These are phyloP conservation scores for Salvia miltiorrhiza DNA, from an alignment of 257 asterid genomes.

Conservation along the genomic window DNA sequence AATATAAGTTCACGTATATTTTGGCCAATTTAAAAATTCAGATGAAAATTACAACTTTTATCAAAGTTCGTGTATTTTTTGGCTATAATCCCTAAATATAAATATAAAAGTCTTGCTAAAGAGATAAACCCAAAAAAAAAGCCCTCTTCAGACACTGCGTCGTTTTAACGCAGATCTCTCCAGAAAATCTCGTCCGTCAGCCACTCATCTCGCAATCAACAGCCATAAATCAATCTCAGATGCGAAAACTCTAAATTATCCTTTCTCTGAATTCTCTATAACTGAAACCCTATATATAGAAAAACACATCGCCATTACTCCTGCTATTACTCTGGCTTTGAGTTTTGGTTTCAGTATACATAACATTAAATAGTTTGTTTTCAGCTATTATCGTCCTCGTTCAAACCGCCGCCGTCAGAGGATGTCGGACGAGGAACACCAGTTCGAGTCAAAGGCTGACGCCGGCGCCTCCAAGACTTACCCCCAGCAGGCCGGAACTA, in stretches of 20 bases:
- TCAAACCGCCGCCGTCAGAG: conserved; percentile 15
- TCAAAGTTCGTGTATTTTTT: too few relatives aligned
- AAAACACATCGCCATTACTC: not conserved
- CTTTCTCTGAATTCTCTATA: not conserved
- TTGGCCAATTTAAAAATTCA: too few relatives aligned
- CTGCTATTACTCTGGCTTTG: not conserved
- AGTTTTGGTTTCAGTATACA: not conserved
- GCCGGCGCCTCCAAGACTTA: conserved; percentile 69
- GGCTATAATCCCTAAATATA: not conserved
- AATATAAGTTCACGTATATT: too few relatives aligned
- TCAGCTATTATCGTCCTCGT: not conserved
- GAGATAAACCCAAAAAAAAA: not conserved
- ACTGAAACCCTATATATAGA: conserved; percentile 17
- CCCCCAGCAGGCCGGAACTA: conserved; percentile 73
- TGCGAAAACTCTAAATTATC: conserved; percentile 30
- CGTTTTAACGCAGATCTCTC: conserved; percentile 32
- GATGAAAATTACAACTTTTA: too few relatives aligned
- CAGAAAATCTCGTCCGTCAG: conserved; percentile 30
- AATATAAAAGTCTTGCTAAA: not conserved
- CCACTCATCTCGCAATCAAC: conserved; percentile 7
- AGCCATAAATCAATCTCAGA: not conserved
- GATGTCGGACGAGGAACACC: conserved; percentile 77
- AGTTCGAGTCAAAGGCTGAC: conserved; percentile 63
- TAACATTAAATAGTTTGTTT: not conserved
- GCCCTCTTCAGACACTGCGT: conserved; percentile 28